These are phyloP conservation scores for Phaseolus coccineus DNA, from an alignment of 331 rosid species.

Conservation along the genomic window DNA sequence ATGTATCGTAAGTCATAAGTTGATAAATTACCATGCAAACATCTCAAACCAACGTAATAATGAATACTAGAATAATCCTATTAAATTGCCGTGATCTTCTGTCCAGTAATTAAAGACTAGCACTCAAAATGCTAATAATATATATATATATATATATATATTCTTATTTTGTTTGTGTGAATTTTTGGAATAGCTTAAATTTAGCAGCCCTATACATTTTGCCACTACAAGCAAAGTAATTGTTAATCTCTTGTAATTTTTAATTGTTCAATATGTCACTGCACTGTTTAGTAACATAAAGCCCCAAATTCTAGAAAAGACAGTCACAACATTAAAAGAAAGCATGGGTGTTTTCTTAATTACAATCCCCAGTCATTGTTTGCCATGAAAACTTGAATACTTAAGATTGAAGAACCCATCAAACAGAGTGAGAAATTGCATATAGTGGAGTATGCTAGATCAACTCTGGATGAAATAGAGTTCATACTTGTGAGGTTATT, in stretches of 20 bases:
- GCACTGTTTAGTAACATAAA: constrained; percentile 12
- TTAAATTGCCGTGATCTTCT: constrained; percentile 26
- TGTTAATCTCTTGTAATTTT: constrained; percentile 7
- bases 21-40: constrained; percentile 1
- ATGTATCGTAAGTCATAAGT: neutral
- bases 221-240: neutral
- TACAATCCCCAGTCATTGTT: neutral
- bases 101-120: constrained; percentile 25
- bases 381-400: constrained; percentile 29
- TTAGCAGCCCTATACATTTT: neutral
- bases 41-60: constrained; percentile 15
- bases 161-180: constrained; percentile 14
- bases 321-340: neutral
- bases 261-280: neutral
- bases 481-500: constrained; percentile 76
- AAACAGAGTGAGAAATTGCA: constrained; percentile 16
- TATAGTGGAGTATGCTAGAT: constrained; percentile 23
- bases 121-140: constrained; percentile 7
- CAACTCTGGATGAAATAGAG: constrained; percentile 25
- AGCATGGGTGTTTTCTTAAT: neutral
- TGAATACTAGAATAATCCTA: constrained; percentile 23
- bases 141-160: neutral
- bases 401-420: constrained; percentile 6
- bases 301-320: constrained; percentile 35
- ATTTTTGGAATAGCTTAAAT: neutral